These are phyloP conservation scores for Picea sitchensis DNA, from an alignment of 75 land plant species.

Conservation along the genomic window DNA sequence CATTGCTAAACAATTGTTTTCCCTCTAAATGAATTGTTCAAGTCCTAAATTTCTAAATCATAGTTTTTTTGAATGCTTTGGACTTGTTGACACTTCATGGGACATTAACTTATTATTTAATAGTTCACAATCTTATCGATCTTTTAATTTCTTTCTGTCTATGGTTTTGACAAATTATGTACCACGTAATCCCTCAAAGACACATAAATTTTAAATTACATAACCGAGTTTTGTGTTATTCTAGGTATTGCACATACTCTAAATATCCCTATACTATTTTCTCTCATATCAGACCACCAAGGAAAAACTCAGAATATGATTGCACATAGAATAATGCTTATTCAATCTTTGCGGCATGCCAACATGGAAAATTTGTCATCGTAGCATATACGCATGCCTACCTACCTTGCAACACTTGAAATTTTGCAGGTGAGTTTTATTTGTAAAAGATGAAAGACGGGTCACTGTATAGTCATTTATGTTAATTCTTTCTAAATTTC, in stretches of 20 bases:
- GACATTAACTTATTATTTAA: too few species aligned
- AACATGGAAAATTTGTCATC: constrained; percentile 30
- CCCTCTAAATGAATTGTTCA: too few species aligned
- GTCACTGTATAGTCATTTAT: not conserved
- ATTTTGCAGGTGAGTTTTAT: constrained; percentile 33
- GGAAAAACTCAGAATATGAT: not conserved
- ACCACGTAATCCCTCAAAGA: constrained; percentile 19
- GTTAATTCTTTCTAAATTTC: not conserved
- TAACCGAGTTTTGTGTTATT: not conserved
- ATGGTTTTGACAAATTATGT: constrained; percentile 25
- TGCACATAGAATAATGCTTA: too few species aligned
- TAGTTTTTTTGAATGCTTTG: not conserved
- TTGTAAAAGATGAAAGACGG: not conserved
- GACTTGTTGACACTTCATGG: not conserved
- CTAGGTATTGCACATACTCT: not conserved
- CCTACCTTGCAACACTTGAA: constrained; percentile 20
- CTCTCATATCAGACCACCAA: not conserved
- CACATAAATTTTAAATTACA: constrained; percentile 16
- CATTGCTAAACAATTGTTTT: too few species aligned
- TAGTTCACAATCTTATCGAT: not conserved
- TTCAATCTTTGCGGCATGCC: not conserved
- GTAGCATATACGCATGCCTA: constrained; percentile 25
- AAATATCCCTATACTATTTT: not conserved
- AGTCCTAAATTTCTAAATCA: not conserved
- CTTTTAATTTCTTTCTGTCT: constrained; percentile 9